Evolutionary conservation across 257 asterid species (phyloP).

Genomic region (Cynanchum wilfordii): DNA sequence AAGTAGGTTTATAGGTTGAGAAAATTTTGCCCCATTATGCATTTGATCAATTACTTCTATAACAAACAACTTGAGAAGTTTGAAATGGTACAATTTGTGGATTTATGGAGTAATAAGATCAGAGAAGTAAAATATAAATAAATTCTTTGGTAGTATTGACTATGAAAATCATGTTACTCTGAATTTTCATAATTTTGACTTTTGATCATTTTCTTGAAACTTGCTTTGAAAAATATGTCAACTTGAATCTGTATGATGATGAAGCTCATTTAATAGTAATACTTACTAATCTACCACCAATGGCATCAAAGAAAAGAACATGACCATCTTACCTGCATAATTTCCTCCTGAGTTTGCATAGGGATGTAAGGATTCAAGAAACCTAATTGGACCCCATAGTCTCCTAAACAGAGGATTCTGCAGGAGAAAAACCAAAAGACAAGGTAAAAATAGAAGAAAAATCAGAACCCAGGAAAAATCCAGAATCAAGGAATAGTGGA

Average conservation of each 20-base stretch:
- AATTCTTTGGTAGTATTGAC: neutral
- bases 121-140: neutral
- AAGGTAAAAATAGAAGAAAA: slow-evolving; percentile 15
- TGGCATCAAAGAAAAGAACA: slow-evolving; percentile 24
- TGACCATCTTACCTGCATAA: slow-evolving; percentile 73
- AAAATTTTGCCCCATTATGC: neutral
- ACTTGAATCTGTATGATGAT: too few relatives aligned
- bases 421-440: slow-evolving; percentile 10
- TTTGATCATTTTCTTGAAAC: neutral
- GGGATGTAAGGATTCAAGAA: slow-evolving; percentile 68
- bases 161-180: slow-evolving; percentile 5
- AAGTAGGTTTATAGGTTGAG: neutral
- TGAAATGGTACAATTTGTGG: neutral
- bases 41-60: neutral
- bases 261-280: neutral
- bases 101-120: neutral
- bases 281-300: neutral
- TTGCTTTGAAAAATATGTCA: too few relatives aligned
- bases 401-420: slow-evolving; percentile 64
- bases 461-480: neutral
- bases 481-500: neutral
- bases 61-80: neutral
- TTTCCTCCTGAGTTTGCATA: slow-evolving; percentile 72
- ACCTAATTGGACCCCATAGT: slow-evolving; percentile 84
- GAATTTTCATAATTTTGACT: neutral